Conservation (phyloP, 2,329 filamentous ascomycete genomes). For the Monilinia aucupariae region DNA sequence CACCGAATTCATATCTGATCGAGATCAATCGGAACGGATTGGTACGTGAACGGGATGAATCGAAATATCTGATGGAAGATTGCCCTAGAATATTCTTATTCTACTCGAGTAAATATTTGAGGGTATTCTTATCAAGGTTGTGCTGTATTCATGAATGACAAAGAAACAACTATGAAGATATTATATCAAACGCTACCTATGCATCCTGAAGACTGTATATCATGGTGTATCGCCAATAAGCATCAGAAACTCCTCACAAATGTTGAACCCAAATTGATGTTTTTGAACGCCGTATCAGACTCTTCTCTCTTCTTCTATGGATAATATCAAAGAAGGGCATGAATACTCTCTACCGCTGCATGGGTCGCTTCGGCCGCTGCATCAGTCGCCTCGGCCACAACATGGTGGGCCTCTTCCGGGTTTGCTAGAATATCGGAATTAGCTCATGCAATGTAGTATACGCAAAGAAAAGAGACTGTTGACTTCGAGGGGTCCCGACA, state of each 20-base stretch:
- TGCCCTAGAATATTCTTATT: too few relatives aligned
- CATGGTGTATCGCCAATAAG: neutral
- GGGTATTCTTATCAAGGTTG: too few relatives aligned
- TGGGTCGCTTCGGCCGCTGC: neutral
- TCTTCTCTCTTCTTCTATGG: neutral
- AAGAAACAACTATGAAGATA: neutral
- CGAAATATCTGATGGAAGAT: too few relatives aligned
- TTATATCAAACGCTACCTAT: neutral
- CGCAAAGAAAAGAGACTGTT: neutral
- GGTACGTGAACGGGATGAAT: too few relatives aligned
- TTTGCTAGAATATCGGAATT: constrained; percentile 4
- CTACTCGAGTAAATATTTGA: too few relatives aligned
- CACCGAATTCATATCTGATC: too few relatives aligned
- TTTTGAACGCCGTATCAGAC: neutral
- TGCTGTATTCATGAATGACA: neutral
- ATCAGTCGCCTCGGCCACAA: neutral
- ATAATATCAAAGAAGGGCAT: neutral
- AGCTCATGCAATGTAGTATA: neutral
- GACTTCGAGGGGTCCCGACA: neutral
- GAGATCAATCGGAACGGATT: too few relatives aligned
- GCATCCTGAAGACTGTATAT: neutral
- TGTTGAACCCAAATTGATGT: neutral
- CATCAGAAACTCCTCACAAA: neutral
- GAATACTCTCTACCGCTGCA: neutral
- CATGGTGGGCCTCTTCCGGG: neutral